Percentiles rank a stretch among this genome's conserved stretches.
Evolutionary conservation across 768 basidiomycete species (phyloP).

Genomic region (Leucocoprinus leucothites): DNA sequence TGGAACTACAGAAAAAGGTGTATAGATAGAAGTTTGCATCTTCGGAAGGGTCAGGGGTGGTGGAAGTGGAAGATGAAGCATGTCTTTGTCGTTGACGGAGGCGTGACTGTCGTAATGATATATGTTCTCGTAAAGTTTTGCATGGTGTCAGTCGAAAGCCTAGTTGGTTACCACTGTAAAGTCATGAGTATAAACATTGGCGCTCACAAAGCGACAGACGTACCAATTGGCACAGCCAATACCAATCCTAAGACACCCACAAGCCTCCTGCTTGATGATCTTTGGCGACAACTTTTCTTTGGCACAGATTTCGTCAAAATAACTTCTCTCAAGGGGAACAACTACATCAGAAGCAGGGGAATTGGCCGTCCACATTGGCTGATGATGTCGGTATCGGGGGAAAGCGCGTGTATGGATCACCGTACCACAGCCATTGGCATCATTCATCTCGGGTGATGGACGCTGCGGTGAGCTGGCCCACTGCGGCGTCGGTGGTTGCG

Average conservation of each 20-base stretch:
- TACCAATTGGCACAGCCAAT: constrained; percentile 22
- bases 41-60: constrained; percentile 14
- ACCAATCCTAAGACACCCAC: constrained; percentile 4
- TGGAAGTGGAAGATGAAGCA: constrained; percentile 10
- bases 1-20: constrained; percentile 46
- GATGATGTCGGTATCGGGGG: constrained; percentile 17
- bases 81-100: neutral
- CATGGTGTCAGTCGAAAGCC: constrained; percentile 64
- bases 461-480: constrained; percentile 18
- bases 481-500: constrained; percentile 27
- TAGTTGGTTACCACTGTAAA: constrained; percentile 57
- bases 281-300: constrained; percentile 11
- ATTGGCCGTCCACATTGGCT: constrained; percentile 53
- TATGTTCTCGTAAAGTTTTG: constrained; percentile 46
- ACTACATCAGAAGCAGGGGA: constrained; percentile 51
- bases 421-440: constrained; percentile 61
- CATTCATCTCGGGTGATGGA: constrained; percentile 17
- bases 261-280: constrained; percentile 6
- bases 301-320: constrained; percentile 12
- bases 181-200: neutral
- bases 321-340: constrained; percentile 34
- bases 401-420: constrained; percentile 53
- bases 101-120: constrained; percentile 14
- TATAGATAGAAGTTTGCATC: constrained; percentile 29
- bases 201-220: constrained; percentile 11